Base-by-base conservation (phyloP, 352 stramenopile species). In the Pythium graminicola region DNA sequence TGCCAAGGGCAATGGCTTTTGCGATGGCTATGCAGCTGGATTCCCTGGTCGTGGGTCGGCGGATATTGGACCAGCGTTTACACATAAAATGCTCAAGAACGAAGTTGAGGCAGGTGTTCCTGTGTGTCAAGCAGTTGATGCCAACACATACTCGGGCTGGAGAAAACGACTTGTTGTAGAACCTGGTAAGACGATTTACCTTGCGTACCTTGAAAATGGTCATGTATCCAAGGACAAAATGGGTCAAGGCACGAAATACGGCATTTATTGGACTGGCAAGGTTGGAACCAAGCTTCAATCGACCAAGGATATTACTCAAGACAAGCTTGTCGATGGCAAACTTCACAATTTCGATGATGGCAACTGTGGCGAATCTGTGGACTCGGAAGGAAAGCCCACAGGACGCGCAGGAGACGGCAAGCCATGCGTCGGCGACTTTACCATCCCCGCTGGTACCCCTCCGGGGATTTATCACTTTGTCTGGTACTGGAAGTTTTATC, bases 151-250 rank as follows among this genome's bases (percentile, higher is more conserved):
- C 62, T 58, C 60, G 46, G 73, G 67, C 50, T 86, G 76, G 76
- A 59, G 73, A 42, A 85, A 76, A 47, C 69, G 73, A 22, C 28
- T 88, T 36, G 53, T 57, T 8, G 44, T 72, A 36, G 57, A 65
- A 8, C 44, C 76, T 7, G 76, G 71, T 8, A 57, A 57, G 44
- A 60, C 53, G 0, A 64, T 72, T 22, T 84, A 79, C 65, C 76
- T 76, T 41, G 57, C 71, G 14, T 86, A 84, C 40, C 33, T 84
- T 28, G 66, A 73, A 14, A 83, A 83, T 50, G 73, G 73, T 22
- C 76, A 86, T 42, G 65, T 82, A 27, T 72, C 73, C 17, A 86
- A 86, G 59, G 73, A 86, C 67, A 86, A 85, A 64, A 83, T 76
- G 42, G 76, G 42, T 1, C 49, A 74, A 33, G 76, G 76, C 27